Evolutionary conservation across 208 protist genomes (phyloP), one percentile per base, ranked within the genome.

Genomic region (Leishmania lainsoni): DNA sequence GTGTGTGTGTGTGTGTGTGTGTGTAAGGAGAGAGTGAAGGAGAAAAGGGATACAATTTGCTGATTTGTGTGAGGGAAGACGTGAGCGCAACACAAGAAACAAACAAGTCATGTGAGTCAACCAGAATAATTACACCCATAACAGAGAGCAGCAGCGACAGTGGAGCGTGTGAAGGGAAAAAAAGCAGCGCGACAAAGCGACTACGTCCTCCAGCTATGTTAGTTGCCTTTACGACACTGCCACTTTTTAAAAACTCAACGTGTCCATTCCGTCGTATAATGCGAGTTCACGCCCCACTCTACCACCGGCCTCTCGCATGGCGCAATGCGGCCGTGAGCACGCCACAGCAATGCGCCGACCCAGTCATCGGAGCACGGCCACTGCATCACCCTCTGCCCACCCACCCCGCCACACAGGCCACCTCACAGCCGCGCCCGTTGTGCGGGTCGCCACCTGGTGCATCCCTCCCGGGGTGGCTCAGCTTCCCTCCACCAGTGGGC

Each of bases 1-100:
- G 45, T 74, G 69, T 74, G 3, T 74, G 42, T 54, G 69, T 35
- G 45, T 20, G 17, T 74, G 69, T 35, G 45, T 74, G 69, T 74
- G 3, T 74, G 42, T 54, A 8, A 35, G 69, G 20, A 54, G 20
- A 54, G 48, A 56, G 45, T 32, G 45, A n/a, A 5, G 22, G 12
- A 42, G 20, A 54, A 54, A 20, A 17, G 8, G 0, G 42, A 35
- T 3, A 9, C 32, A 9, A 12, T 63, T 63, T 63, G 26, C 26
- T 3, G 58, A 63, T 63, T 14, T 6, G 26, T n/a, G 58, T 63
- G 26, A 8, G 10, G 9, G 26, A 26, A 6, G 8, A 26, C 14
- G 58, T 63, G 26, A 29, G 58, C 4, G 58, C 58, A 14, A 29
- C 58, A 29, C 26, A 74, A 5, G 26, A 74, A 69, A 61, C 12